These are phyloP conservation scores for Tetragonia tetragonoides DNA, from an alignment of 148 eudicot species.

Conservation along the genomic window DNA sequence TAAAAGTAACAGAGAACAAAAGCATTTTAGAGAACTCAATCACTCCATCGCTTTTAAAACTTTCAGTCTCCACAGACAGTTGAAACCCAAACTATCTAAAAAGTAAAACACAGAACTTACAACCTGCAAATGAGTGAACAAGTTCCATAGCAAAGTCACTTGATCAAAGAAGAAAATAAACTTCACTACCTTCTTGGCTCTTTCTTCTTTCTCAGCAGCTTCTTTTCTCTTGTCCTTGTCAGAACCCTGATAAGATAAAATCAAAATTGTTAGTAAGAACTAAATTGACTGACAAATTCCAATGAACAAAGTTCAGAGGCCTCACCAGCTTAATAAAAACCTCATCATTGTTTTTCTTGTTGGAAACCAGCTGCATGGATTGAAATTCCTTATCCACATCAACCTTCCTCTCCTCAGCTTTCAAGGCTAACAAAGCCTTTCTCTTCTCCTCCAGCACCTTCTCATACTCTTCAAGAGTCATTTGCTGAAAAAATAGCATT, in stretches of 20 bases:
- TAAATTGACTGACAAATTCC: neutral
- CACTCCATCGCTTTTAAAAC: neutral
- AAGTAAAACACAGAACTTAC: neutral
- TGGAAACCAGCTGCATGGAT: conserved; percentile 66
- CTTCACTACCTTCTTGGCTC: conserved; percentile 46
- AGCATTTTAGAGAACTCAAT: neutral
- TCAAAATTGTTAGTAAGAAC: neutral
- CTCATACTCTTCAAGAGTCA: conserved; percentile 85
- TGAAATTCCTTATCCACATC: conserved; percentile 54
- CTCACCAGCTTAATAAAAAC: conserved; percentile 68
- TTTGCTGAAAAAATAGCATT: conserved; percentile 40
- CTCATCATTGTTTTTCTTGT: conserved; percentile 59
- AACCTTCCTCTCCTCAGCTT: conserved; percentile 75
- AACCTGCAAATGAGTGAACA: neutral
- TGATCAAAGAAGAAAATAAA: neutral
- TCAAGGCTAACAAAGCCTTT: conserved; percentile 56
- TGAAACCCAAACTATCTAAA: neutral
- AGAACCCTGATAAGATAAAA: conserved; percentile 36
- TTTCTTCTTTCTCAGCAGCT: conserved; percentile 60
- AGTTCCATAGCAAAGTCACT: neutral
- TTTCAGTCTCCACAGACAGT: neutral
- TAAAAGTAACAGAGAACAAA: neutral
- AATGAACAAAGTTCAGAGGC: neutral
- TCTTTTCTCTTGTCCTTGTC: conserved; percentile 57
- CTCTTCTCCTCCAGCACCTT: conserved; percentile 81